Conservation (phyloP, 1,284 basidiomycete species). For the Inonotus hispidus region DNA sequence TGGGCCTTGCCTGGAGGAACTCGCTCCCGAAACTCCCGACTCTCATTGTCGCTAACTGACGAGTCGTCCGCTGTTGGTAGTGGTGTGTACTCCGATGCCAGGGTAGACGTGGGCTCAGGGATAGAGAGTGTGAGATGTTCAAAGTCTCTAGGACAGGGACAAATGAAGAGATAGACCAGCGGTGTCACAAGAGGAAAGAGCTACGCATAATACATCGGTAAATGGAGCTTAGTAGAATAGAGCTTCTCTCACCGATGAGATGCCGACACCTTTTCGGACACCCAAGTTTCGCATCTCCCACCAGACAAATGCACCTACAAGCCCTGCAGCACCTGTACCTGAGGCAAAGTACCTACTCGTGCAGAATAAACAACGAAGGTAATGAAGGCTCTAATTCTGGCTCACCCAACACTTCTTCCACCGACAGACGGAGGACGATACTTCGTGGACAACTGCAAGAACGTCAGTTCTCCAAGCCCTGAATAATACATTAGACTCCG, state of each 20-base stretch:
- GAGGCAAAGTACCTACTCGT: slow-evolving; percentile 73
- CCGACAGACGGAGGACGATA: slow-evolving; percentile 66
- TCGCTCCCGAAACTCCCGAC: slow-evolving; percentile 26
- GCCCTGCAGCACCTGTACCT: slow-evolving; percentile 92
- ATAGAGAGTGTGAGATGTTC: slow-evolving; percentile 20
- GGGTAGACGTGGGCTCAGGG: slow-evolving; percentile 30
- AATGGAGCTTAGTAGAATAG: not conserved
- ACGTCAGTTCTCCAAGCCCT: slow-evolving; percentile 93
- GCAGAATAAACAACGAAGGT: slow-evolving; percentile 3
- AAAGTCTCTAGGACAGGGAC: slow-evolving; percentile 57
- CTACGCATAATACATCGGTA: slow-evolving; percentile 34
- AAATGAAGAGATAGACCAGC: slow-evolving; percentile 65
- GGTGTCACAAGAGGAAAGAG: slow-evolving; percentile 75
- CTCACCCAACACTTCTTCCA: slow-evolving; percentile 67
- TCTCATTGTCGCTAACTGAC: not conserved
- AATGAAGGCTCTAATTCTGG: not conserved
- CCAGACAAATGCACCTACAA: slow-evolving; percentile 91
- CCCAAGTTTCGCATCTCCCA: slow-evolving; percentile 89
- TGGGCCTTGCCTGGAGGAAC: slow-evolving; percentile 17
- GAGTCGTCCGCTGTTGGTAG: slow-evolving; percentile 33
- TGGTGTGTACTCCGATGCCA: slow-evolving; percentile 46
- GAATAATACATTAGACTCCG: not conserved
- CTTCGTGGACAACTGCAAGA: slow-evolving; percentile 88
- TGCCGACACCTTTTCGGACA: slow-evolving; percentile 75
- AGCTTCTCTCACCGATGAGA: slow-evolving; percentile 53